Conservation (phyloP, 1,139 yeast species). For the Scheffersomyces quercinus region DNA sequence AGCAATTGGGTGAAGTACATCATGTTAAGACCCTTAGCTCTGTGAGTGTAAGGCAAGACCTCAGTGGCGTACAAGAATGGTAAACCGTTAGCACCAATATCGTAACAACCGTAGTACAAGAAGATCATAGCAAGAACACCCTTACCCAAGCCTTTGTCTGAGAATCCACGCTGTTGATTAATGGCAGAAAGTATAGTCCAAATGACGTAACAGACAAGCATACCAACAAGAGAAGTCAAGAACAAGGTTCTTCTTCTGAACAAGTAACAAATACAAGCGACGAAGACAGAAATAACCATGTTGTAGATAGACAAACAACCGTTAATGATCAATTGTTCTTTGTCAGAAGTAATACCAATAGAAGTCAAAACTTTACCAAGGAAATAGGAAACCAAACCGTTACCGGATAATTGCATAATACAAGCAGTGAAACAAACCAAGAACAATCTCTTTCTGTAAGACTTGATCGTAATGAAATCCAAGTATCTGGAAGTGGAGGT, state of each 20-base stretch:
- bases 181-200: slow-evolving; percentile 42
- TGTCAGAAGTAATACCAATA: slow-evolving; percentile 47
- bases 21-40: slow-evolving; percentile 47
- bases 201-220: slow-evolving; percentile 39
- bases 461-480: slow-evolving; percentile 36
- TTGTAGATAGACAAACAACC: slow-evolving; percentile 46
- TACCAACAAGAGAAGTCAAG: slow-evolving; percentile 31
- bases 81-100: slow-evolving; percentile 42
- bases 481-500: slow-evolving; percentile 26
- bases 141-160: slow-evolving; percentile 34
- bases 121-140: slow-evolving; percentile 49
- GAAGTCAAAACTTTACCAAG: slow-evolving; percentile 47
- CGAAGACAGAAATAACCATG: slow-evolving; percentile 33
- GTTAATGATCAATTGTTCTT: slow-evolving; percentile 46
- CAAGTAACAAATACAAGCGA: slow-evolving; percentile 28
- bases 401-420: slow-evolving; percentile 52
- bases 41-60: slow-evolving; percentile 43
- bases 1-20: slow-evolving; percentile 4
- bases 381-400: slow-evolving; percentile 54
- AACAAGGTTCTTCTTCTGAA: slow-evolving; percentile 51
- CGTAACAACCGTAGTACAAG: slow-evolving; percentile 38
- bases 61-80: slow-evolving; percentile 44
- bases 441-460: slow-evolving; percentile 48
- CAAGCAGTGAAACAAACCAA: slow-evolving; percentile 33
- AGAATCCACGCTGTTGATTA: slow-evolving; percentile 37